phyloP scores from a whole-genome alignment of 176 grass and related monocot genomes.

The Eragrostis nindensis region DNA sequence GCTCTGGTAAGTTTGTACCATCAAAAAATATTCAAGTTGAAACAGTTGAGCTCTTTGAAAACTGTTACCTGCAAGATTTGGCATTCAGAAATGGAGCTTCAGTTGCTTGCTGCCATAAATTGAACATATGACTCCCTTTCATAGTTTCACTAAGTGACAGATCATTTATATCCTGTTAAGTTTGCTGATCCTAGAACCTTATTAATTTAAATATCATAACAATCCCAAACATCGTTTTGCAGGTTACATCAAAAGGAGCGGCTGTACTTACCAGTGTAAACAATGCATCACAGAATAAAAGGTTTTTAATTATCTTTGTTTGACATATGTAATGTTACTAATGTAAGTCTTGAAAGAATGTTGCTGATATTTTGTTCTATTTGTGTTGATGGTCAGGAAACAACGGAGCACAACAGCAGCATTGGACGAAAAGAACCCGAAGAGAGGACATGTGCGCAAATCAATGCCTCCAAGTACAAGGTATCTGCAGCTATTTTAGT shows the following conservation, averaged over 20 bases:
- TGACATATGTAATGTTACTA: neutral
- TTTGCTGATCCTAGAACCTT: neutral
- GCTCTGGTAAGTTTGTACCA: conserved; percentile 42
- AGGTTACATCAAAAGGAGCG: conserved; percentile 40
- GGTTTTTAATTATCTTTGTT: conserved; percentile 33
- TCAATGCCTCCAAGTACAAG: conserved; percentile 46
- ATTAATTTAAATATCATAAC: conserved; percentile 7
- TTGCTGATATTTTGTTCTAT: conserved; percentile 31
- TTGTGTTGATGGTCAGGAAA: conserved; percentile 53
- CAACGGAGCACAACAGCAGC: conserved; percentile 25
- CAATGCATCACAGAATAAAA: conserved; percentile 48
- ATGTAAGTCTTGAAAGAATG: neutral
- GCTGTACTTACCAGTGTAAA: neutral
- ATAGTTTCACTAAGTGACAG: neutral
- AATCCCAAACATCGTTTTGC: conserved; percentile 24
- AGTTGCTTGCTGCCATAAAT: conserved; percentile 6
- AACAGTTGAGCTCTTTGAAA: neutral
- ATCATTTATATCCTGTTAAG: neutral
- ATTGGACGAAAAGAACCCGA: conserved; percentile 26
- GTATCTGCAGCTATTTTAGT: conserved; percentile 1
- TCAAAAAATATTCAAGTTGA: neutral
- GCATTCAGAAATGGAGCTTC: neutral
- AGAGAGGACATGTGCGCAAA: conserved; percentile 16
- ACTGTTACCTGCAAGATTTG: neutral
- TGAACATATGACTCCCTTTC: neutral